Percentiles rank a stretch among this genome's conserved stretches.
Evolutionary conservation across 345 rosid genomes (phyloP).

Genomic region (Cardamine occulta): DNA sequence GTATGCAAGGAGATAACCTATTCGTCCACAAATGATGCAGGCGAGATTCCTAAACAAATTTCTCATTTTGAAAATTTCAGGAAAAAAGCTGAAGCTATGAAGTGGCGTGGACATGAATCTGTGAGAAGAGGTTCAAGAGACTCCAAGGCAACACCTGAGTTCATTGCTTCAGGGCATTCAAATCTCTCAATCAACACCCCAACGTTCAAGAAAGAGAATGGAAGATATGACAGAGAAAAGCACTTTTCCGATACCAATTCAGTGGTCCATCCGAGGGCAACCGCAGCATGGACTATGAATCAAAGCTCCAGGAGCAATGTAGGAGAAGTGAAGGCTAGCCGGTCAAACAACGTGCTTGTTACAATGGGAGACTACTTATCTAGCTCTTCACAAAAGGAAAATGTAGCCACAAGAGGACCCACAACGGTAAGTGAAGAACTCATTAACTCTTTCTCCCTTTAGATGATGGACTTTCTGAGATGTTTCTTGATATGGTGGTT

Average conservation of each 20-base stretch:
- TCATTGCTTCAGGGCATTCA: constrained; percentile 57
- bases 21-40: background rate
- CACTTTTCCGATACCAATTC: constrained; percentile 52
- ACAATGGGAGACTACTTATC: constrained; percentile 44
- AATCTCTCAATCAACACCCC: constrained; percentile 49
- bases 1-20: background rate
- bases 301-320: constrained; percentile 41
- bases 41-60: constrained; percentile 13
- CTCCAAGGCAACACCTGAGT: constrained; percentile 61
- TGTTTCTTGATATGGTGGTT: constrained; percentile 28
- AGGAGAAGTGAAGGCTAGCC: constrained; percentile 43
- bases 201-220: constrained; percentile 46
- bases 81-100: constrained; percentile 61
- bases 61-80: constrained; percentile 47
- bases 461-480: constrained; percentile 10
- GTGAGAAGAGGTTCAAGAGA: constrained; percentile 68
- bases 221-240: constrained; percentile 51
- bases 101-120: constrained; percentile 68
- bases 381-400: constrained; percentile 43
- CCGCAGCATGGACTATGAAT: constrained; percentile 40
- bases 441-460: background rate
- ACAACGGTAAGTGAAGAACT: constrained; percentile 46
- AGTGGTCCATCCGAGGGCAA: constrained; percentile 55
- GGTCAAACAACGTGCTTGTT: constrained; percentile 39
- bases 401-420: constrained; percentile 36